Base-by-base conservation (phyloP, 768 basidiomycete genomes). In the Phaeolepiota aurea region DNA sequence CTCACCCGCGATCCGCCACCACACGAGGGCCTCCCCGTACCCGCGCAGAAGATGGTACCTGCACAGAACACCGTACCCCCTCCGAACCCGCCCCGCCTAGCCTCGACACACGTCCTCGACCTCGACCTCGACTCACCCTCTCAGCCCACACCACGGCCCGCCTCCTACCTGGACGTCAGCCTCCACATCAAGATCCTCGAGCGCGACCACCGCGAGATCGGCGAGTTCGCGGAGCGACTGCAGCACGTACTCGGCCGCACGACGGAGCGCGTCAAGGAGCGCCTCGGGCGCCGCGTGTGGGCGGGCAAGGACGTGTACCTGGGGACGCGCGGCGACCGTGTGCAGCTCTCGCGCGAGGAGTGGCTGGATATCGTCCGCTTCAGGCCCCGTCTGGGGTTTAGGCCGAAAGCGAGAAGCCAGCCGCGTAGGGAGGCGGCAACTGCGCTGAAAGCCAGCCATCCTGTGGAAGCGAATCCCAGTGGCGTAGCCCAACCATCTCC, bases 201-300 rank as follows among this genome's bases (percentile, higher is more conserved):
- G 43, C 72, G 70, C 14, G 82, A 83, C 46, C 49, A 79, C 30
- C 46, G 50, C 14, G 69, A 76, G 43, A 61, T 88, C 16, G 55
- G 64, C 38, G 48, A 56, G 2, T 66, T 87, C 38, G 54, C 64
- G 25, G 46, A 53, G 2, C 65, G 61, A 21, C 56, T 78, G 10
- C 54, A 56, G 10, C 58, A 60, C n/a, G 58, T 71, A 2, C 46
- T 76, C 4, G 70, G 62, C 3, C 74, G 82, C 7, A 74, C 65
- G 13, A 63, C 64, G 2, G 74, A 80, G 46, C 73, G 85, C 13
- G 42, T 77, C n/a, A 86, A 86, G 59, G 84, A 88, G 59, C 68
- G 75, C 20, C 59, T 87, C n/a, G 83, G 83, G 5, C 75, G 87
- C n/a, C 76, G 87, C 9, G 74, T 88, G 0, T 87, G 83, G 83